Evolutionary conservation across 441 rosid genomes (phyloP), one percentile per base, ranked within the genome.

Genomic region (Arabidopsis lyrata): DNA sequence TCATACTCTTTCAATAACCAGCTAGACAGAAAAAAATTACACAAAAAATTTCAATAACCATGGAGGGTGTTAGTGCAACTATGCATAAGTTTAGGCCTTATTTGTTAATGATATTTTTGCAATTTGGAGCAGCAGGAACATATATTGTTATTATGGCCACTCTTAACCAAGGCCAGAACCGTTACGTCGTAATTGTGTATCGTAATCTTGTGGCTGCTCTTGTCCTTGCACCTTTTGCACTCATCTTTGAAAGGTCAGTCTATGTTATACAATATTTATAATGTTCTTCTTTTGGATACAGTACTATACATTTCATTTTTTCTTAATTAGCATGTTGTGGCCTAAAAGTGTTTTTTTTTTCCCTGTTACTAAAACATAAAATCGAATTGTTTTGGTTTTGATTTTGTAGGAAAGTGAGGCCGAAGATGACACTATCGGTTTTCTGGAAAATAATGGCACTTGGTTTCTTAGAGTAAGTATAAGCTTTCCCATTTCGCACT

Each of bases 221-320:
- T 31, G 75, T 78, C n/a, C 84, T 93, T 31, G 86, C 92, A 14
- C 93, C 97, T 57, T 86, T 93, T 34, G 97, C 97, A 11, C 72
- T 90, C 10, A 8, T 89, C 77, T 63, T 93, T 4, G 98, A 90
- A 77, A 86, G 94, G 97, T 90, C 24, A 10, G 66, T 61, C 3
- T 47, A 16, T 54, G 3, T 32, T 65, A 11, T 8, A 42, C n/a
- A 20, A n/a, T 53, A 13, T 20, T 29, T 29, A 35, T 49, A 49
- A 20, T 49, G 18, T 1, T 47, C 52, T 47, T 47, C 3, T 44
- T 44, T n/a, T 44, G 8, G 45, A 41, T 5, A 41, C 13, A 5
- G 14, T 4, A 29, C 31, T 29, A 29, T 11, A 39, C 14, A 39
- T 47, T 47, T 47, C 20, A 47, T 47, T 53, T 16, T 13, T 53